phyloP scores from a whole-genome alignment of 768 basidiomycete genomes.

The Scleroderma citrinum region DNA sequence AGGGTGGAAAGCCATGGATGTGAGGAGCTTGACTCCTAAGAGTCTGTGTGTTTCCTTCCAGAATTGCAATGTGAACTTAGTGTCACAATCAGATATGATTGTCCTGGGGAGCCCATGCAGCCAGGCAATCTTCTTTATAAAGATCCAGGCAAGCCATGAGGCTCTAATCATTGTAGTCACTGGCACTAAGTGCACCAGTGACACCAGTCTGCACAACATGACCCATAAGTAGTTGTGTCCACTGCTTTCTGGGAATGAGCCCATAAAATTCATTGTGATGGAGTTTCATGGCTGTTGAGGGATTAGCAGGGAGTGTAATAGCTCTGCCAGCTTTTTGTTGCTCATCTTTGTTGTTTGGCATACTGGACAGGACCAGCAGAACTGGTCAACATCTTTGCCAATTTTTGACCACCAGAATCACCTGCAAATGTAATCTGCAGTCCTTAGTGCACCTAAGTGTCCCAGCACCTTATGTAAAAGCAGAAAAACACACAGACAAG shows the following conservation, averaged over 20 bases:
- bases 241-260: constrained; percentile 22
- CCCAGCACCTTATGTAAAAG: background rate
- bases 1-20: constrained; percentile 38
- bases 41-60: constrained; percentile 23
- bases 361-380: background rate
- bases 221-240: constrained; percentile 22
- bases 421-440: background rate
- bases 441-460: background rate
- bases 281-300: constrained; percentile 30
- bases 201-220: constrained; percentile 8
- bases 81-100: constrained; percentile 25
- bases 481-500: background rate
- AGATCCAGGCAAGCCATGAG: no score
- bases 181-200: no score
- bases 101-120: constrained; percentile 9
- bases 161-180: no score
- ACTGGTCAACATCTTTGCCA: background rate
- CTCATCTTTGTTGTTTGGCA: background rate
- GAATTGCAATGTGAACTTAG: constrained; percentile 32
- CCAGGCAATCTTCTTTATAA: no score
- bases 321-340: background rate
- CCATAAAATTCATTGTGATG: constrained; percentile 38
- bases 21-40: constrained; percentile 24
- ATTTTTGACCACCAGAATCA: background rate
- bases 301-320: constrained; percentile 1